A percentile compares a stretch with the other conserved stretches of the same genome.
Evolutionary conservation across 148 eudicot genomes (phyloP).

Genomic region (Camellia japonica): DNA sequence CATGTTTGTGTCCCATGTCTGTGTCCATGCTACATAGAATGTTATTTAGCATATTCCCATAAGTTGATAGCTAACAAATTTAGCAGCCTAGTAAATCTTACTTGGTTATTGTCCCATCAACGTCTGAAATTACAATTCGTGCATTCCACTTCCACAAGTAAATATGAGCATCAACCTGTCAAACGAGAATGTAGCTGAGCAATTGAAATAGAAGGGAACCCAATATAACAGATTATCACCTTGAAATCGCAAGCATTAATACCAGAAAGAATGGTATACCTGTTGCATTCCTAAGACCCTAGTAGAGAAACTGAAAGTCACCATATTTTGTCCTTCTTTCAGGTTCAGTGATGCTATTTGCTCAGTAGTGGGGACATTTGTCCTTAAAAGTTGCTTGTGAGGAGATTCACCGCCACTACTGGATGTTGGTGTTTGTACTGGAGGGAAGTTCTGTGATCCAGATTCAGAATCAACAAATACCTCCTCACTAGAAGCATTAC

Average conservation of each 20-base stretch:
- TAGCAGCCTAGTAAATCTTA: conserved; percentile 29
- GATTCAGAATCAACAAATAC: conserved; percentile 74
- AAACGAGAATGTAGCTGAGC: conserved; percentile 12
- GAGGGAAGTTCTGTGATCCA: conserved; percentile 38
- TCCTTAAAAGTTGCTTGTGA: conserved; percentile 68
- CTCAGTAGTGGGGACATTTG: conserved; percentile 76
- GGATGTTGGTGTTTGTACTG: conserved; percentile 39
- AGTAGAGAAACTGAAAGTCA: conserved; percentile 78
- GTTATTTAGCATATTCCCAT: background rate
- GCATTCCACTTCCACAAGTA: conserved; percentile 99
- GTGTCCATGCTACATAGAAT: background rate
- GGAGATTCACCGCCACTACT: conserved; percentile 40
- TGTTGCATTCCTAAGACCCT: conserved; percentile 79
- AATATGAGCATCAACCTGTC: conserved; percentile 95
- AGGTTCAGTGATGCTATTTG: conserved; percentile 85
- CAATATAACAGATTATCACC: conserved; percentile 1
- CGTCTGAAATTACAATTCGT: conserved; percentile 92
- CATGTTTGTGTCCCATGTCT: background rate
- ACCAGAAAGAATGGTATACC: conserved; percentile 38
- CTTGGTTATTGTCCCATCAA: conserved; percentile 98
- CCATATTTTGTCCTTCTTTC: conserved; percentile 93
- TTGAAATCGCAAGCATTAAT: conserved; percentile 9
- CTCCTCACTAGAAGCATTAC: conserved; percentile 65
- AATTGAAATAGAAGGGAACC: conserved; percentile 11
- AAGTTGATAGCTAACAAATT: background rate